These are phyloP conservation scores for Fraxinus sp. DNA, from an alignment of 305 asterid genomes.

Conservation along the genomic window DNA sequence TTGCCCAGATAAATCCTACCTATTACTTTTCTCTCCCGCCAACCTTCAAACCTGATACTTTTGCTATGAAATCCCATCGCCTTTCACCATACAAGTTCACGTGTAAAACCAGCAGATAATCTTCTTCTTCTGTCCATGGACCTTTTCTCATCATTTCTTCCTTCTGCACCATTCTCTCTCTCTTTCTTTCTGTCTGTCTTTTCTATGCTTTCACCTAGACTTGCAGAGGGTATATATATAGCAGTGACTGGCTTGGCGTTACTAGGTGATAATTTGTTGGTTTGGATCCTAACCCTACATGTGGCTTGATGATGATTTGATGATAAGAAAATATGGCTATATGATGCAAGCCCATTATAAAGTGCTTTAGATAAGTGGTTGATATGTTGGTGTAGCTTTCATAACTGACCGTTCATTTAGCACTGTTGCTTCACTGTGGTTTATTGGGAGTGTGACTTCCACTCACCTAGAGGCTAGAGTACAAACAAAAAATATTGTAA, in stretches of 20 bases:
- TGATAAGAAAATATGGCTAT: slow-evolving; percentile 41
- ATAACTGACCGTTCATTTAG: slow-evolving; percentile 28
- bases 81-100: slow-evolving; percentile 92
- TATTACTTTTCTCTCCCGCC: slow-evolving; percentile 79
- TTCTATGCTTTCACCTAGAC: slow-evolving; percentile 12
- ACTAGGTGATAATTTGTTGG: background rate
- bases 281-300: slow-evolving; percentile 29
- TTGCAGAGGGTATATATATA: slow-evolving; percentile 24
- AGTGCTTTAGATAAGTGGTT: slow-evolving; percentile 55
- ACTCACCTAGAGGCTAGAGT: background rate
- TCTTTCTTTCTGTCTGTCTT: background rate
- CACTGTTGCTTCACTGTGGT: background rate
- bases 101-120: slow-evolving; percentile 61
- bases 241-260: background rate
- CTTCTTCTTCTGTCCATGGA: slow-evolving; percentile 96
- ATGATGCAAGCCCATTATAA: slow-evolving; percentile 59
- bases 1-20: slow-evolving; percentile 89
- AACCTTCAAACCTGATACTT: slow-evolving; percentile 99
- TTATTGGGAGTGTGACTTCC: background rate
- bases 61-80: slow-evolving; percentile 96
- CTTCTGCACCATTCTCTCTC: slow-evolving; percentile 29
- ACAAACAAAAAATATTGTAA: background rate
- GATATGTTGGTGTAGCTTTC: slow-evolving; percentile 44
- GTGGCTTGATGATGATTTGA: slow-evolving; percentile 16
- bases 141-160: slow-evolving; percentile 60